Evolutionary conservation across 148 eudicot species (phyloP).

Genomic region (Fagopyrum tataricum): DNA sequence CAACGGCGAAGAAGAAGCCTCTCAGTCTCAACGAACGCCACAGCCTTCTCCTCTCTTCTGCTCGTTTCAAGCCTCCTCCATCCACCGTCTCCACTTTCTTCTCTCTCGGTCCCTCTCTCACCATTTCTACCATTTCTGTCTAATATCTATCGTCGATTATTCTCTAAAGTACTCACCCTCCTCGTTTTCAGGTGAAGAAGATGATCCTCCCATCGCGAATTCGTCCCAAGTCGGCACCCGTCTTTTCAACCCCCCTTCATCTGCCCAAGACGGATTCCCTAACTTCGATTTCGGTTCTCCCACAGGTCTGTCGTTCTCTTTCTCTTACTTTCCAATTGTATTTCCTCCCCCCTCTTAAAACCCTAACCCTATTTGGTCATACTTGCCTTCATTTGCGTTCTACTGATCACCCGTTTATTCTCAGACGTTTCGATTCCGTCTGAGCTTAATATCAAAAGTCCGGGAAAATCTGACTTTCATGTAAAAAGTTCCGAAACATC

Average conservation of each 20-base stretch:
- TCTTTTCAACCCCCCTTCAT: constrained; percentile 8
- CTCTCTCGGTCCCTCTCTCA: constrained; percentile 8
- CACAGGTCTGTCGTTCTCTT: constrained; percentile 14
- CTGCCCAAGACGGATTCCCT: constrained; percentile 20
- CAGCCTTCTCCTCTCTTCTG: constrained; percentile 41
- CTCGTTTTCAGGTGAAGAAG: background rate
- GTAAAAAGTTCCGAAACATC: background rate
- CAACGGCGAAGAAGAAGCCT: constrained; percentile 37
- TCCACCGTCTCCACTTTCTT: constrained; percentile 6
- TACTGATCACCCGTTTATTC: background rate
- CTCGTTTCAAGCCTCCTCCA: constrained; percentile 30
- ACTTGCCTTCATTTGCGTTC: background rate
- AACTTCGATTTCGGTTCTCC: constrained; percentile 50
- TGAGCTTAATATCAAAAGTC: background rate
- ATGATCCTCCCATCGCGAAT: background rate
- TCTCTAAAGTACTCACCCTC: background rate
- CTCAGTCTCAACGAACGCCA: constrained; percentile 65
- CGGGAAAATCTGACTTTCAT: background rate
- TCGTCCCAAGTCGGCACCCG: constrained; percentile 12
- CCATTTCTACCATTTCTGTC: background rate
- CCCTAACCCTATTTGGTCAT: constrained; percentile 8
- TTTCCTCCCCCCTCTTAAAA: background rate
- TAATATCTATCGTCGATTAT: background rate
- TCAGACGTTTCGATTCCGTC: constrained; percentile 12
- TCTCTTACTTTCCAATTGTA: background rate